Evolutionary conservation across 495 filamentous ascomycete genomes (phyloP).

Genomic region (Chaetomium tenue): DNA sequence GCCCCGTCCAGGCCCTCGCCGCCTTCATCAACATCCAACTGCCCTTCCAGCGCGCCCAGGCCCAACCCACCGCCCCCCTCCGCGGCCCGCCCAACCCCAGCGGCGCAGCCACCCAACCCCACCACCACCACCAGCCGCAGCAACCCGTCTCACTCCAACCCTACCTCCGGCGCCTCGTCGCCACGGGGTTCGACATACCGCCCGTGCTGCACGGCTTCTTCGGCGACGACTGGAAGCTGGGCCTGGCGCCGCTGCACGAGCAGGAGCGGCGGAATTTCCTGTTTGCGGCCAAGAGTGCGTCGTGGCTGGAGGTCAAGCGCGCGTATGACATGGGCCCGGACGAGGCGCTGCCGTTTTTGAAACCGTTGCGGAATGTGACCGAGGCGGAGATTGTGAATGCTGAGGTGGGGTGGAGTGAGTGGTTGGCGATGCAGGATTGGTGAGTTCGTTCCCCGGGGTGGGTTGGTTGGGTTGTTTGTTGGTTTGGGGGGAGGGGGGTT

Average conservation of each 20-base stretch:
- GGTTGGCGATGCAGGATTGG: constrained; percentile 95
- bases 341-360: constrained; percentile 83
- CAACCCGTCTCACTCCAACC: constrained; percentile 71
- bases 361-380: constrained; percentile 68
- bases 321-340: constrained; percentile 81
- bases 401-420: constrained; percentile 78
- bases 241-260: constrained; percentile 80
- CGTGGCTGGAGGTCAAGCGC: constrained; percentile 82
- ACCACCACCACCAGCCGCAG: not conserved
- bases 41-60: constrained; percentile 59
- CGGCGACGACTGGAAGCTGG: constrained; percentile 81
- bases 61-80: constrained; percentile 9
- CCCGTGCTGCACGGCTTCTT: constrained; percentile 91
- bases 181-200: constrained; percentile 84
- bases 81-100: not conserved
- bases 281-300: constrained; percentile 88
- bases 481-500: not conserved
- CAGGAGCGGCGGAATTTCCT: constrained; percentile 91
- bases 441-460: constrained; percentile 6
- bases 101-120: not conserved
- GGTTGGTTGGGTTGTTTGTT: not conserved
- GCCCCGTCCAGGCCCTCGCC: constrained; percentile 79
- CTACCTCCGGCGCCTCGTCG: constrained; percentile 86
- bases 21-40: constrained; percentile 85
- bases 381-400: constrained; percentile 81